These are phyloP conservation scores for Emmonsiellopsis sp. DNA, from an alignment of 2,329 filamentous ascomycete genomes.

Conservation along the genomic window DNA sequence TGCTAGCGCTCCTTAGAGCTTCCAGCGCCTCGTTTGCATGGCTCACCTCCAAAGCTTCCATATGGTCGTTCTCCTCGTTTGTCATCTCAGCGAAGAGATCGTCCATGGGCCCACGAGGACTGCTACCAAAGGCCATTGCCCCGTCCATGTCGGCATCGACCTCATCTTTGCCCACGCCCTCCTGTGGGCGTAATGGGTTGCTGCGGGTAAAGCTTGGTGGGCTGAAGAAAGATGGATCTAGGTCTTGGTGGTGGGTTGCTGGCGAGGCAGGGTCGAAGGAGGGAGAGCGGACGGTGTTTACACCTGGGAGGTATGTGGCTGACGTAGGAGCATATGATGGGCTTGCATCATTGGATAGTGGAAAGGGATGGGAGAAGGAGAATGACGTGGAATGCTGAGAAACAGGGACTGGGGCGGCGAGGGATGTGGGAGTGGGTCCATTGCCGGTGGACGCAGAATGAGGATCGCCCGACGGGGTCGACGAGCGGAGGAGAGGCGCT, in stretches of 20 bases:
- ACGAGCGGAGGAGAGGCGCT: constrained; percentile 17
- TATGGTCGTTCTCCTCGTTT: constrained; percentile 32
- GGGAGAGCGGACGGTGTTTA: constrained; percentile 23
- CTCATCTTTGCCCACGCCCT: constrained; percentile 18
- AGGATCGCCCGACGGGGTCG: constrained; percentile 21
- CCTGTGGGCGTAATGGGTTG: constrained; percentile 14
- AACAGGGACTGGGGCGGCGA: constrained; percentile 13
- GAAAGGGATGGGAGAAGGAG: constrained; percentile 32
- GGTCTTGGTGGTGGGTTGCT: constrained; percentile 23
- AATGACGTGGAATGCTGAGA: constrained; percentile 23
- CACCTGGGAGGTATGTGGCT: constrained; percentile 30
- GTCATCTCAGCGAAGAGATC: constrained; percentile 40
- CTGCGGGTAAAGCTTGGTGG: constrained; percentile 30
- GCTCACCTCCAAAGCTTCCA: constrained; percentile 32
- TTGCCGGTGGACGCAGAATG: constrained; percentile 23
- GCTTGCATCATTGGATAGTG: constrained; percentile 27
- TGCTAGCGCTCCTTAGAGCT: constrained; percentile 29
- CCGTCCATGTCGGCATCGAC: constrained; percentile 24
- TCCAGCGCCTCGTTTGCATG: constrained; percentile 41
- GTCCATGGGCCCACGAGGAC: constrained; percentile 31
- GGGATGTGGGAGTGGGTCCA: constrained; percentile 24
- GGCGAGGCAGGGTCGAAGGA: constrained; percentile 33
- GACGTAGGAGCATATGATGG: constrained; percentile 28
- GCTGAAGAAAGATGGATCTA: constrained; percentile 35
- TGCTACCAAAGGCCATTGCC: constrained; percentile 29